A percentile compares a stretch with the other conserved stretches of the same genome.
phyloP scores from a whole-genome alignment of 2,329 filamentous ascomycete species.

The Fusarium sp. region DNA sequence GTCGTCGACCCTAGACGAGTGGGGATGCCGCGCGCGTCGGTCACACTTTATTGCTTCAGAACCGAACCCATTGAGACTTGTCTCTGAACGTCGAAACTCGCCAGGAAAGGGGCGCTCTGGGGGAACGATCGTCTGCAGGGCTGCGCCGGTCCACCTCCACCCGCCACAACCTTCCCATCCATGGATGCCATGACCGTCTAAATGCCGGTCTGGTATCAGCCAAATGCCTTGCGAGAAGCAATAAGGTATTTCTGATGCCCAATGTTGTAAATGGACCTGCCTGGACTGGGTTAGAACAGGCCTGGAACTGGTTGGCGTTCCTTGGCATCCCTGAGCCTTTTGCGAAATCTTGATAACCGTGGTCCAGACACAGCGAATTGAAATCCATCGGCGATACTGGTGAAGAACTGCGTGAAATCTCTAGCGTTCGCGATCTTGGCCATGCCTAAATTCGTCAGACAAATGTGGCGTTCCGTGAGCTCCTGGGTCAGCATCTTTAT shows the following conservation, averaged over 20 bases:
- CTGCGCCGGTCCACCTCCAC: not conserved
- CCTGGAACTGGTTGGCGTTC: not conserved
- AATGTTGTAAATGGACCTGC: not conserved
- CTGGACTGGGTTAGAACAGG: constrained; percentile 15
- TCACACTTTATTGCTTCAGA: constrained; percentile 2
- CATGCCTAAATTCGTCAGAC: not conserved
- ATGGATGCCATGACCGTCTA: not conserved
- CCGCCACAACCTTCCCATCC: not conserved
- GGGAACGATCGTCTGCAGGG: constrained; percentile 2
- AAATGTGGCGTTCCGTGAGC: not conserved
- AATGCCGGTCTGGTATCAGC: not conserved
- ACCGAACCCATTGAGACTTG: constrained; percentile 1
- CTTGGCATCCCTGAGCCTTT: not conserved
- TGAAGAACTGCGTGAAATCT: not conserved
- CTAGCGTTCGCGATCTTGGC: not conserved
- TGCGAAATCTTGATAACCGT: not conserved
- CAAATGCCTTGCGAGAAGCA: not conserved
- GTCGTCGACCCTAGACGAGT: constrained; percentile 5
- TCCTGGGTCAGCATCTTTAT: not conserved
- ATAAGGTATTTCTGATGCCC: not conserved
- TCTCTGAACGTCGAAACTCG: not conserved
- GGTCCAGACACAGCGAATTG: not conserved
- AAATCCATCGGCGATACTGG: not conserved
- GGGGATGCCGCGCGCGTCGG: constrained; percentile 38
- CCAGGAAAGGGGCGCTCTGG: constrained; percentile 4